Evolutionary conservation across 768 basidiomycete genomes (phyloP).

Genomic region (Boletales sp.): DNA sequence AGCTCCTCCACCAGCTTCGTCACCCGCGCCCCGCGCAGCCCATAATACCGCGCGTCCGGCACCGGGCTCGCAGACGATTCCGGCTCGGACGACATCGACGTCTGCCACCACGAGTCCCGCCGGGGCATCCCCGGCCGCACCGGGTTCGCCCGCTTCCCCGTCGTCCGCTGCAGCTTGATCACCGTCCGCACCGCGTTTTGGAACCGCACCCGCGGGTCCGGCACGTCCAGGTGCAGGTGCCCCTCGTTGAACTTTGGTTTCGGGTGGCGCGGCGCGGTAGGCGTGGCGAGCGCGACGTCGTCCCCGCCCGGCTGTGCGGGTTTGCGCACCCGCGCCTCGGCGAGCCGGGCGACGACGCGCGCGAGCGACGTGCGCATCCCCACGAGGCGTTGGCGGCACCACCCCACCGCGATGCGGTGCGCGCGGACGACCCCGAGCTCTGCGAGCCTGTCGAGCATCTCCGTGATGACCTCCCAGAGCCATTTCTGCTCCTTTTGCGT

Average conservation of each 20-base stretch:
- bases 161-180: slow-evolving; percentile 36
- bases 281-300: too few relatives aligned
- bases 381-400: slow-evolving; percentile 18
- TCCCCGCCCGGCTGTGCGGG: background rate
- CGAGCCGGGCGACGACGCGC: slow-evolving; percentile 13
- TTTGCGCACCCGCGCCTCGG: background rate
- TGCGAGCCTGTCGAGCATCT: slow-evolving; percentile 19
- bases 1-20: slow-evolving; percentile 38
- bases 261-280: too few relatives aligned
- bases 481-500: slow-evolving; percentile 44
- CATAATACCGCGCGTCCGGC: slow-evolving; percentile 14
- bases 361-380: slow-evolving; percentile 4
- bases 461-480: slow-evolving; percentile 38
- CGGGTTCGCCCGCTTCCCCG: slow-evolving; percentile 20
- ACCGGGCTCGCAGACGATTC: slow-evolving; percentile 13
- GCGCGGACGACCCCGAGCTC: slow-evolving; percentile 22
- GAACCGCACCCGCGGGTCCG: slow-evolving; percentile 32
- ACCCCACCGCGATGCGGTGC: slow-evolving; percentile 18
- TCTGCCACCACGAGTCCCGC: slow-evolving; percentile 28
- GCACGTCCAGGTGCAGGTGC: slow-evolving; percentile 17
- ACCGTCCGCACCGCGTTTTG: slow-evolving; percentile 41
- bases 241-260: background rate
- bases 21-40: slow-evolving; percentile 38
- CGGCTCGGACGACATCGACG: background rate
- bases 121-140: slow-evolving; percentile 23